These are phyloP conservation scores for Malassezia vespertilionis DNA, from an alignment of 1,284 basidiomycete genomes.

Conservation along the genomic window DNA sequence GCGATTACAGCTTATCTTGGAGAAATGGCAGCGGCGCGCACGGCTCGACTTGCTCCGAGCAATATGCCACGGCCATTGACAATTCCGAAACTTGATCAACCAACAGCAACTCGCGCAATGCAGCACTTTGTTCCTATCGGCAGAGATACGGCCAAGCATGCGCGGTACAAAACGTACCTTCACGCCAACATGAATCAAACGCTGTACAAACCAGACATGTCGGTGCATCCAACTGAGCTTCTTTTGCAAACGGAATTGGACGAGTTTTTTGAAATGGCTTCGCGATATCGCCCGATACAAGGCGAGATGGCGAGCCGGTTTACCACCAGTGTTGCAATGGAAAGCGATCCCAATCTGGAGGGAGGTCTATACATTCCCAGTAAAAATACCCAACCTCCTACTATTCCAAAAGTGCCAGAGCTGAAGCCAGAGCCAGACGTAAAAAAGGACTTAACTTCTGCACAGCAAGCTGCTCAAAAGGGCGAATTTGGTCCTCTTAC, in stretches of 20 bases:
- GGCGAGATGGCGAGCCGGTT: constrained; percentile 88
- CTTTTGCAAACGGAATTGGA: constrained; percentile 69
- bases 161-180: constrained; percentile 73
- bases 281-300: constrained; percentile 80
- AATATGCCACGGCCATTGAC: constrained; percentile 45
- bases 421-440: too few relatives aligned
- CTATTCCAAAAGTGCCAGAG: too few relatives aligned
- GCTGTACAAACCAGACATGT: constrained; percentile 15
- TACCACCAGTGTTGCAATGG: constrained; percentile 49
- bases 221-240: constrained; percentile 49
- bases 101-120: constrained; percentile 73
- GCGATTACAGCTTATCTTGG: constrained; percentile 90
- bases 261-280: constrained; percentile 75
- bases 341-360: too few relatives aligned
- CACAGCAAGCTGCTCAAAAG: constrained; percentile 6
- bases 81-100: constrained; percentile 60
- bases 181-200: constrained; percentile 57
- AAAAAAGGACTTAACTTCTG: too few relatives aligned
- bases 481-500: constrained; percentile 10
- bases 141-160: constrained; percentile 65
- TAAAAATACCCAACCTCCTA: too few relatives aligned
- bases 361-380: too few relatives aligned
- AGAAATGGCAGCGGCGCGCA: constrained; percentile 60
- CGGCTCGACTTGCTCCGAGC: too few relatives aligned
- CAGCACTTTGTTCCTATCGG: constrained; percentile 81